A percentile compares a stretch with the other conserved stretches of the same genome.
Conservation (phyloP, 768 basidiomycete genomes). For the Myochromella boudieri region DNA sequence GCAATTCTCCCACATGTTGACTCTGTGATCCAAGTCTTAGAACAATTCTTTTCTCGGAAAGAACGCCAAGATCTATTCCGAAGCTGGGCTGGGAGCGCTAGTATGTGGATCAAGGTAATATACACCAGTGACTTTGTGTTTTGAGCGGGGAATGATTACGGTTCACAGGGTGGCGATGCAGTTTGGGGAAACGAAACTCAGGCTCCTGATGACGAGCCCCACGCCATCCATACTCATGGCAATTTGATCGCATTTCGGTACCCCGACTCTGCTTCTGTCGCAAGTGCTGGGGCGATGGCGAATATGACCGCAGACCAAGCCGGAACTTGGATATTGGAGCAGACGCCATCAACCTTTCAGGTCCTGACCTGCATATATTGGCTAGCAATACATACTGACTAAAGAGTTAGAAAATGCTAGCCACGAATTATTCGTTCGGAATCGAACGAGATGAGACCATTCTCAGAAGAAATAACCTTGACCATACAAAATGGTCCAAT, state of each 20-base stretch:
- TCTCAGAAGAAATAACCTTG: constrained; percentile 64
- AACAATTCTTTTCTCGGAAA: constrained; percentile 86
- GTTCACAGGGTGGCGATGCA: constrained; percentile 71
- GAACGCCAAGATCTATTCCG: constrained; percentile 90
- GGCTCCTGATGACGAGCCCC: constrained; percentile 77
- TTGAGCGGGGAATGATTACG: neutral
- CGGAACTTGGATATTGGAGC: constrained; percentile 75
- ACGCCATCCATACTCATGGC: constrained; percentile 66
- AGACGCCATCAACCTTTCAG: constrained; percentile 83
- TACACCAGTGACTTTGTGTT: neutral
- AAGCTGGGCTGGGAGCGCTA: constrained; percentile 93
- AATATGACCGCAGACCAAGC: constrained; percentile 85
- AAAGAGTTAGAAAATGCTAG: constrained; percentile 69
- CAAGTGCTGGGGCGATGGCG: constrained; percentile 19
- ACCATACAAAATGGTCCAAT: constrained; percentile 90
- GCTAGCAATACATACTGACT: constrained; percentile 2
- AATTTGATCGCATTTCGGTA: constrained; percentile 79
- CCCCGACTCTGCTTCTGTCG: constrained; percentile 17
- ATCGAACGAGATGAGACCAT: constrained; percentile 74
- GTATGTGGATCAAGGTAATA: constrained; percentile 87
- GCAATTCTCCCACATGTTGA: neutral
- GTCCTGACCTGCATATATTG: constrained; percentile 26
- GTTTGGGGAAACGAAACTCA: constrained; percentile 78
- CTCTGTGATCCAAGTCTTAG: constrained; percentile 50
- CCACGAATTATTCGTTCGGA: constrained; percentile 84